Conservation (phyloP, 768 basidiomycete genomes). For the Pleurotus salmoneostramineus region DNA sequence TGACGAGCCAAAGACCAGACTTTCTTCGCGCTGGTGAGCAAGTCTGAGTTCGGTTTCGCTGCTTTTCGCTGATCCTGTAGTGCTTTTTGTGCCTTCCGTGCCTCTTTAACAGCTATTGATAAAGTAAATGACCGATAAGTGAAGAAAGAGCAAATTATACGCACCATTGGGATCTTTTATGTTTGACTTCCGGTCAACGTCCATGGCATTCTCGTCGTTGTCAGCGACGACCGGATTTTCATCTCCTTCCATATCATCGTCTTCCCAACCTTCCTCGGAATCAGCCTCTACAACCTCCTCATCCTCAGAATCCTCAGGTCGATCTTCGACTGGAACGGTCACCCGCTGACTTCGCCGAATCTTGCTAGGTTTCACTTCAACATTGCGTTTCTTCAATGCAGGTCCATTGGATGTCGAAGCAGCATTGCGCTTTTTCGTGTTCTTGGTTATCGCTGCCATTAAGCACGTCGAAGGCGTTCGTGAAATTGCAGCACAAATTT, state of each 20-base stretch:
- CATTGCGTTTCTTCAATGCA: conserved; percentile 48
- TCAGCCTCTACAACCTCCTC: no score
- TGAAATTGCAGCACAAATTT: no score
- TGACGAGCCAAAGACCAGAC: conserved; percentile 76
- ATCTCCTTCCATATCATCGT: conserved; percentile 8
- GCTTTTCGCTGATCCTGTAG: conserved; percentile 69
- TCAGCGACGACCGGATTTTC: conserved; percentile 21
- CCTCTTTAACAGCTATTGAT: conserved; percentile 56
- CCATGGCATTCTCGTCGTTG: conserved; percentile 23
- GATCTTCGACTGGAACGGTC: conserved; percentile 32
- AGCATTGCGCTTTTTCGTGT: conserved; percentile 48
- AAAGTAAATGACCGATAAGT: background rate
- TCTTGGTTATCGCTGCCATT: conserved; percentile 40
- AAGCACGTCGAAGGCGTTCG: no score
- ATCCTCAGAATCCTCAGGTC: conserved; percentile 26
- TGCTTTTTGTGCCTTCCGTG: conserved; percentile 66
- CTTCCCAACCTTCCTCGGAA: no score
- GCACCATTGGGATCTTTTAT: conserved; percentile 61
- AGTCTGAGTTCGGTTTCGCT: conserved; percentile 70
- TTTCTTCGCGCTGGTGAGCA: conserved; percentile 69
- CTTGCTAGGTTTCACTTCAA: conserved; percentile 27
- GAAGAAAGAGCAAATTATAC: conserved; percentile 11
- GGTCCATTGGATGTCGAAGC: conserved; percentile 38
- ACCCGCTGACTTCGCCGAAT: conserved; percentile 57
- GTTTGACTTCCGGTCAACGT: conserved; percentile 21